phyloP scores from a whole-genome alignment of 177 flowering plant species.

The Vitis hybrid region DNA sequence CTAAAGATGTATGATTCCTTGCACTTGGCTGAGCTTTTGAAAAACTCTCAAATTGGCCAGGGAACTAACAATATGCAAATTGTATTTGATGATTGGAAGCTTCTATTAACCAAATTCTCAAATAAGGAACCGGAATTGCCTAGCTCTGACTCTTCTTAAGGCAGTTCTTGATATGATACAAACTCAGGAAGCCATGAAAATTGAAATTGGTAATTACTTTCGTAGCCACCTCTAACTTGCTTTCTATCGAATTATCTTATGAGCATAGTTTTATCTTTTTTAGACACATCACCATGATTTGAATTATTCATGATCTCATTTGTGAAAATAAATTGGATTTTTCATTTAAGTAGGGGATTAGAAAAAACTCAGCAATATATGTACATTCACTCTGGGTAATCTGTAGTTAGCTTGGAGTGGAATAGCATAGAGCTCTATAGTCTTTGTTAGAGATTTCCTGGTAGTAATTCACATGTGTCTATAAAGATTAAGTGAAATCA shows the following conservation, averaged over 20 bases:
- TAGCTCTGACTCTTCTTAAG: conserved; percentile 44
- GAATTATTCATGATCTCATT: too few relatives aligned
- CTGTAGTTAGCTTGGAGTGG: neutral
- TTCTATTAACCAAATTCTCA: conserved; percentile 48
- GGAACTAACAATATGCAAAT: conserved; percentile 7
- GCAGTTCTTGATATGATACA: conserved; percentile 58
- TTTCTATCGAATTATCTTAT: too few relatives aligned
- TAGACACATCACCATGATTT: too few relatives aligned
- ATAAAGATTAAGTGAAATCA: neutral
- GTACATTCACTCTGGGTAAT: neutral
- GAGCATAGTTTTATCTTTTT: too few relatives aligned
- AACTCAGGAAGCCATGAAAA: conserved; percentile 27
- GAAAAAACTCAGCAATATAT: neutral
- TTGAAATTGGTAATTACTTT: conserved; percentile 42
- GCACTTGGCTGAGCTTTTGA: conserved; percentile 23
- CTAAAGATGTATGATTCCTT: conserved; percentile 36
- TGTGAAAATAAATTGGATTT: neutral
- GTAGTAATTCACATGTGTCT: too few relatives aligned
- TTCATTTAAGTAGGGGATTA: neutral
- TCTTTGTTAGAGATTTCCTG: too few relatives aligned
- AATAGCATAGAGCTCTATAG: neutral
- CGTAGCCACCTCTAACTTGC: neutral
- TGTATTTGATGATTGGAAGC: conserved; percentile 60
- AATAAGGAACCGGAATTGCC: conserved; percentile 60
- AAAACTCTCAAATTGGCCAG: conserved; percentile 18